Conservation (phyloP, 2,329 filamentous ascomycete genomes). For the Neonectria ditissima region DNA sequence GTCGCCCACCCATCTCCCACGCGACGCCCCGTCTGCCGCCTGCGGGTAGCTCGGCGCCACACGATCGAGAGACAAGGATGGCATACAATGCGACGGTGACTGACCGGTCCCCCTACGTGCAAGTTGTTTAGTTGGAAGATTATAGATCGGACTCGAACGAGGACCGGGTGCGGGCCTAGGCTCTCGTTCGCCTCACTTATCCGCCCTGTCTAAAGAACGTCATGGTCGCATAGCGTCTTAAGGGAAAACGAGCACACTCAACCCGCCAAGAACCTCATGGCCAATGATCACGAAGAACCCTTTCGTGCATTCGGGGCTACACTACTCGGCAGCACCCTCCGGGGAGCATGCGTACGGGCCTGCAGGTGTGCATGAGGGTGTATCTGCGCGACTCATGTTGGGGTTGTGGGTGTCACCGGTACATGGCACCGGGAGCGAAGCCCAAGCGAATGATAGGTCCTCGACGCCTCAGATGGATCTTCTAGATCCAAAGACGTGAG, state of each 20-base stretch:
- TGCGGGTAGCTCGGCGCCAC: conserved; percentile 3
- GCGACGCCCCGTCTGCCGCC: neutral
- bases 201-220: neutral
- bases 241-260: neutral
- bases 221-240: neutral
- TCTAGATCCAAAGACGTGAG: neutral
- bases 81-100: neutral
- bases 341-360: neutral
- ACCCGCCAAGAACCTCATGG: neutral
- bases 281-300: neutral
- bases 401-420: conserved; percentile 21
- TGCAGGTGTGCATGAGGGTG: neutral
- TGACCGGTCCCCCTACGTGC: neutral
- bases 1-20: conserved; percentile 3
- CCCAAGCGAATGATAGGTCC: conserved; percentile 20
- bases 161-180: neutral
- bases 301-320: neutral
- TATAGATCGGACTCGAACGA: neutral
- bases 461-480: neutral
- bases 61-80: conserved; percentile 7
- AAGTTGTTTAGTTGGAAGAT: neutral
- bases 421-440: conserved; percentile 18
- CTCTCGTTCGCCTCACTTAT: conserved; percentile 18
- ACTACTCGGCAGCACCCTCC: neutral
- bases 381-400: neutral